Base-by-base conservation (phyloP, 371 early-diverging fungal genomes). In the Lichtheimia corymbifera region DNA sequence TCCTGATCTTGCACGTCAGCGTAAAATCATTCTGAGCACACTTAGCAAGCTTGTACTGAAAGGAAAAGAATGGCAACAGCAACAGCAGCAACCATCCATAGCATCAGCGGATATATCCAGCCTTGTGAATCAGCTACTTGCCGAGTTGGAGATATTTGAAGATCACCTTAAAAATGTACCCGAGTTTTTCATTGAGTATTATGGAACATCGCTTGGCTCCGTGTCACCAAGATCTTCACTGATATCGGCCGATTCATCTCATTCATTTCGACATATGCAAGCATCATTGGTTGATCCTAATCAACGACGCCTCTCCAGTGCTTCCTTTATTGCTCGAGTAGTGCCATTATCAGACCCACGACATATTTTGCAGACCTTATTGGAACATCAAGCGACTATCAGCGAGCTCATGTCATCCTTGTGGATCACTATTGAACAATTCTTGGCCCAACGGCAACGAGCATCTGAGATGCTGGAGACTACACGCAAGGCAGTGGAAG, bases 21-120 rank as follows among this genome's bases (percentile, higher is more conserved):
- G 81, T 24, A 73, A 72, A 55, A 50, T 63, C 9, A 70, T 80
- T 0, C 61, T 77, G 11, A 70, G 63, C 20, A 55, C 67, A 3
- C 59, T 80, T 15, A 76, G 76, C 43, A 65, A 72, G n/a, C 62
- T 80, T 3, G 81, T 76, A 2, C 42, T 79, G n/a, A 76, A 74
- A 67, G 70, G 73, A 17, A 75, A 75, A 61, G 66, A 69, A 27
- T 30, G 70, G 27, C 45, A 17, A 42, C 66, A 50, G 44, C 63
- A 5, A 11, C 55, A 27, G 42, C 51, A 41, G 24, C 58, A 25
- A 55, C 35, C 35, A 11, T 35, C 17, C 47, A 70, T 12, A 43
- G 49, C 27, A 53, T 67, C 24, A 49, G 59, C 14, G 53, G 53
- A 18, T 35, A 53, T 56, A 51, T 65, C 14, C 65, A 59, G 17